These are phyloP conservation scores for Ananas comosus DNA, from an alignment of 176 grass and related monocot species.

Conservation along the genomic window DNA sequence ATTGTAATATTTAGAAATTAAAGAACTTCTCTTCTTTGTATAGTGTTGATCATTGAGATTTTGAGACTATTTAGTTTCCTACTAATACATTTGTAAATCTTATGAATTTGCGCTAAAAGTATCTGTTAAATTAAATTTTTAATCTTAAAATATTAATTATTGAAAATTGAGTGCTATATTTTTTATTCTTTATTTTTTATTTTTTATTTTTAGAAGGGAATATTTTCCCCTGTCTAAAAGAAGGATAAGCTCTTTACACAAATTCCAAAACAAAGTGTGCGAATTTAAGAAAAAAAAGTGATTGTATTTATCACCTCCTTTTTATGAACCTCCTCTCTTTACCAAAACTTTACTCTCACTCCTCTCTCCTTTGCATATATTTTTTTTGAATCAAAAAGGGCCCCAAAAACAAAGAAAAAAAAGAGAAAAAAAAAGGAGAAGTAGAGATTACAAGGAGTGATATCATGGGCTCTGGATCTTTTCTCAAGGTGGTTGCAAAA, in stretches of 20 bases:
- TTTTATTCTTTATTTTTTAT: too few species aligned
- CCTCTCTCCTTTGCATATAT: slow-evolving; percentile 22
- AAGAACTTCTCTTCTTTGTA: too few species aligned
- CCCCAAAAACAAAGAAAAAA: neutral
- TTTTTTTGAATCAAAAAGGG: slow-evolving; percentile 17
- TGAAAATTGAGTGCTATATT: too few species aligned
- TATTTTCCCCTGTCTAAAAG: neutral
- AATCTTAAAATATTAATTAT: too few species aligned
- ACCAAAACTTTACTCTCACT: neutral
- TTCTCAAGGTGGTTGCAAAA: slow-evolving; percentile 54
- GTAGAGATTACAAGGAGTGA: neutral
- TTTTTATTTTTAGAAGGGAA: neutral
- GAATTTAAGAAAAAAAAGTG: neutral
- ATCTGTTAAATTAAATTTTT: too few species aligned
- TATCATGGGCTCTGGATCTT: slow-evolving; percentile 37
- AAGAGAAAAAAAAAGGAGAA: neutral
- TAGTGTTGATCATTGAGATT: too few species aligned
- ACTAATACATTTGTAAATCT: too few species aligned
- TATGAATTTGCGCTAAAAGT: too few species aligned
- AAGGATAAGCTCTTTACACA: neutral
- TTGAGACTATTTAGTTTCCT: too few species aligned
- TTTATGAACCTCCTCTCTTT: neutral
- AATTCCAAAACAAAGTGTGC: neutral
- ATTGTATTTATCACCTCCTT: neutral
- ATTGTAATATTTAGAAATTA: too few species aligned